phyloP scores from a whole-genome alignment of 306 rosid species.

The Castanospermum australe region DNA sequence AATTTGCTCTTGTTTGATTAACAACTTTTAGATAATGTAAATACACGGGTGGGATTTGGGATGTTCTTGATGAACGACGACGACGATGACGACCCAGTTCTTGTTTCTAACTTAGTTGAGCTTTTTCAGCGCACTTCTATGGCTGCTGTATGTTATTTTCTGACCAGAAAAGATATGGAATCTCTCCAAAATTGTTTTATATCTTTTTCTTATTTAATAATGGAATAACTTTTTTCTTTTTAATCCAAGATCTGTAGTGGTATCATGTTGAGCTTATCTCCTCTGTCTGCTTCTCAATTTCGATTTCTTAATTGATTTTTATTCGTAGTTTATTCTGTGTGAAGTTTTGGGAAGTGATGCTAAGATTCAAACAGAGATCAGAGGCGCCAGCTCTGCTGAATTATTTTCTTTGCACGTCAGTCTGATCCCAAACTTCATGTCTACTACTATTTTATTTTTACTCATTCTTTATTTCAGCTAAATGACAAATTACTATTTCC shows the following conservation, averaged over 20 bases:
- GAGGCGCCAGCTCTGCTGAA: slow-evolving; percentile 61
- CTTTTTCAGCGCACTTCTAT: background rate
- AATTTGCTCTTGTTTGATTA: background rate
- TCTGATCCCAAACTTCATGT: slow-evolving; percentile 43
- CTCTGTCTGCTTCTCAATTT: slow-evolving; percentile 34
- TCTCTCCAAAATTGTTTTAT: slow-evolving; percentile 11
- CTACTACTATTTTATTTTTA: background rate
- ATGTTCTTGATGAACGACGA: background rate
- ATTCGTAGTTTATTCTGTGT: slow-evolving; percentile 33
- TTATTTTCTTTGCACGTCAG: slow-evolving; percentile 54
- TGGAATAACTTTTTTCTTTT: background rate
- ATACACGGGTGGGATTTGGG: slow-evolving; percentile 35
- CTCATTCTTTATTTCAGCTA: slow-evolving; percentile 11
- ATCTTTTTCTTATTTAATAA: background rate
- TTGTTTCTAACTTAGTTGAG: slow-evolving; percentile 22
- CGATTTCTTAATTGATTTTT: background rate
- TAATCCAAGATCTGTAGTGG: slow-evolving; percentile 17
- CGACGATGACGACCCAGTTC: background rate
- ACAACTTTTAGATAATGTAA: slow-evolving; percentile 47
- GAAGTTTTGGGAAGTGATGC: slow-evolving; percentile 75
- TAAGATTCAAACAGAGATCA: slow-evolving; percentile 51
- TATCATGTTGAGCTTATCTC: slow-evolving; percentile 46
- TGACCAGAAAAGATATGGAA: slow-evolving; percentile 36
- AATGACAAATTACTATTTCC: slow-evolving; percentile 22
- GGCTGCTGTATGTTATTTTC: slow-evolving; percentile 13